Conservation (phyloP, 31 red algal species). For the Asparagopsis taxiformis region DNA sequence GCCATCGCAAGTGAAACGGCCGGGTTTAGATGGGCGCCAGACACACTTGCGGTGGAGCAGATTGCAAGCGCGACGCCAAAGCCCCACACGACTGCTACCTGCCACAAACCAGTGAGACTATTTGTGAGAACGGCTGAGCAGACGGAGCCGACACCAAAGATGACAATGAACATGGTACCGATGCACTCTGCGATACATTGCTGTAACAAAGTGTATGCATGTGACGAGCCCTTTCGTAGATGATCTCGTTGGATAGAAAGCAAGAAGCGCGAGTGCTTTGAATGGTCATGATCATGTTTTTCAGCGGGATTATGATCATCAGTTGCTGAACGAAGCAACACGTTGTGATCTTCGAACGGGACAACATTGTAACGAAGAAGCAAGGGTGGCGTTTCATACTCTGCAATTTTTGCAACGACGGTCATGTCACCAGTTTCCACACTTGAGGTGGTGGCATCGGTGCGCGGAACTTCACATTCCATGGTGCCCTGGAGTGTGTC, state of each 20-base stretch:
- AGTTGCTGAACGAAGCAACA: neutral
- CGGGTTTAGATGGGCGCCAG: constrained; percentile 92
- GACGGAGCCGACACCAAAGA: constrained; percentile 78
- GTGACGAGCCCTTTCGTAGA: neutral
- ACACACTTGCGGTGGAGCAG: constrained; percentile 64
- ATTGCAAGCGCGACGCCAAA: constrained; percentile 87
- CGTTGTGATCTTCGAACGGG: constrained; percentile 21
- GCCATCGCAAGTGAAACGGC: constrained; percentile 86
- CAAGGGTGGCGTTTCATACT: constrained; percentile 53
- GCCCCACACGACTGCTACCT: constrained; percentile 79
- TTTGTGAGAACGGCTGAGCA: constrained; percentile 46
- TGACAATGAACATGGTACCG: constrained; percentile 81
- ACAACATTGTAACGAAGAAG: constrained; percentile 9
- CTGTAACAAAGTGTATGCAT: constrained; percentile 14
- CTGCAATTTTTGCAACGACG: constrained; percentile 40
- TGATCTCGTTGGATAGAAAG: neutral
- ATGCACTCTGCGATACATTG: constrained; percentile 84
- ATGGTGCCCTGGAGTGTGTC: constrained; percentile 39
- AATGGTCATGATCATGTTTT: neutral
- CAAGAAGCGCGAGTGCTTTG: neutral
- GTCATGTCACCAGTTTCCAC: constrained; percentile 1
- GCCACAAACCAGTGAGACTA: constrained; percentile 36
- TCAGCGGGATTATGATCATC: constrained; percentile 6
- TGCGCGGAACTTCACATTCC: constrained; percentile 47
- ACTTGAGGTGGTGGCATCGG: neutral